Base-by-base conservation (phyloP, 2,329 filamentous ascomycete species). In the Phyllosticta ampelicida region DNA sequence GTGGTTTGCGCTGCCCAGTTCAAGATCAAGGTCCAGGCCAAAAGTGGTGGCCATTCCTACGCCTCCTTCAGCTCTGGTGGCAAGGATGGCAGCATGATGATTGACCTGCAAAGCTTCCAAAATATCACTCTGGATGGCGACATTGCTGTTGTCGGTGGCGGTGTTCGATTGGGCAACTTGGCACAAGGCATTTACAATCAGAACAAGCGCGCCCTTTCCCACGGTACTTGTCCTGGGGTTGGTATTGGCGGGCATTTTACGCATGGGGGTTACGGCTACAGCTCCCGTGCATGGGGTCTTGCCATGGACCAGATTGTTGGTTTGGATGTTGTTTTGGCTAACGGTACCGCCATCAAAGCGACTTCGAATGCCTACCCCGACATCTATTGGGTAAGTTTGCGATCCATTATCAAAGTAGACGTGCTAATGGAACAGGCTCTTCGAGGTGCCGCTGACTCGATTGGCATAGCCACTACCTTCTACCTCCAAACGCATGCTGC, bases 11-110 rank as follows among this genome's bases (percentile, higher is more conserved):
- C 83, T 5, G 72, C 66, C 1, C 61, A 75, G 21, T 71, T 74
- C 59, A 71, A 71, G 5, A 68, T 80, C 55, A 79, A 80, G 62
- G 81, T 86, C 0, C 82, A 86, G 65, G 79, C 84, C 20, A 80
- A 77, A 62, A 83, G 81, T 1, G 84, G 84, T 3, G 84, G 84
- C 0, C 84, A 86, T 64, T 86, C 82, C 0, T 87, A 84, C 62
- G 83, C 74, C 0, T 77, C 75, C 0, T 76, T 74, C 60, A 76
- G 76, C 3, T 72, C 77, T 0, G 77, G 77, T 28, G 78, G 78
- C 8, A 72, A 77, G 63, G 70, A 80, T 59, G 77, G 77, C 3
- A 72, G 74, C 49, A 67, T 80, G 62, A 71, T 77, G 8, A 73
- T 81, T 28, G 74, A 77, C 63, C 68, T 81, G 54, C 68, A 76